Conservation (phyloP, 2,329 filamentous ascomycete species). For the Penicillium sp. region DNA sequence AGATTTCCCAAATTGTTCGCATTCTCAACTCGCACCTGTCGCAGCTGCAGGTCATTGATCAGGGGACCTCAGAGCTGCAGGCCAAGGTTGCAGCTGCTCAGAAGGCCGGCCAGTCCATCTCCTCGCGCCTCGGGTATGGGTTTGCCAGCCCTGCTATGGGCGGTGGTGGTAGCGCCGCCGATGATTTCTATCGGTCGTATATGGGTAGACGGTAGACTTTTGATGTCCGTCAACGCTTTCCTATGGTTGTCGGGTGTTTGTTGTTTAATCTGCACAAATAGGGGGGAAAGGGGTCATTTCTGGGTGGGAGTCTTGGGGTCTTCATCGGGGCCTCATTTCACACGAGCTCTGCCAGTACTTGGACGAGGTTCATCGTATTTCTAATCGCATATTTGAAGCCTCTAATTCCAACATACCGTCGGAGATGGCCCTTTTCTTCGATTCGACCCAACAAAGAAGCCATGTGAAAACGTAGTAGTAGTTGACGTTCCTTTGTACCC, state of each 20-base stretch:
- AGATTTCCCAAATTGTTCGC: constrained; percentile 91
- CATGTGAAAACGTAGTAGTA: no score
- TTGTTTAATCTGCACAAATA: no score
- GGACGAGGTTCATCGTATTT: no score
- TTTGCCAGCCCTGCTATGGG: constrained; percentile 35
- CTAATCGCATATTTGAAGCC: no score
- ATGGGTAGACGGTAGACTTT: constrained; percentile 59
- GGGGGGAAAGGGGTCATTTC: not conserved
- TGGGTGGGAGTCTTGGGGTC: not conserved
- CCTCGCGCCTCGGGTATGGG: constrained; percentile 35
- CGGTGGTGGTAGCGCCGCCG: constrained; percentile 58
- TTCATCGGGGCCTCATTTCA: no score
- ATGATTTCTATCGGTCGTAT: constrained; percentile 88
- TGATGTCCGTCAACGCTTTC: constrained; percentile 11
- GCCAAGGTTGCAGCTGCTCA: constrained; percentile 77
- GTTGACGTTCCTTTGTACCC: no score
- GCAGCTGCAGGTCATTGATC: constrained; percentile 89
- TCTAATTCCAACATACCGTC: no score
- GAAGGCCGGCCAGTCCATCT: constrained; percentile 61
- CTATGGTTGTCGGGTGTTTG: no score
- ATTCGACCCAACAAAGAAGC: no score
- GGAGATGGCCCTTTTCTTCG: no score
- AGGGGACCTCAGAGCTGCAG: constrained; percentile 72
- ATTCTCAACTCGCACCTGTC: constrained; percentile 89
- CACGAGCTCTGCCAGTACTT: no score